Conservation (phyloP, 2,329 filamentous ascomycete species). For the Claviceps maximensis region DNA sequence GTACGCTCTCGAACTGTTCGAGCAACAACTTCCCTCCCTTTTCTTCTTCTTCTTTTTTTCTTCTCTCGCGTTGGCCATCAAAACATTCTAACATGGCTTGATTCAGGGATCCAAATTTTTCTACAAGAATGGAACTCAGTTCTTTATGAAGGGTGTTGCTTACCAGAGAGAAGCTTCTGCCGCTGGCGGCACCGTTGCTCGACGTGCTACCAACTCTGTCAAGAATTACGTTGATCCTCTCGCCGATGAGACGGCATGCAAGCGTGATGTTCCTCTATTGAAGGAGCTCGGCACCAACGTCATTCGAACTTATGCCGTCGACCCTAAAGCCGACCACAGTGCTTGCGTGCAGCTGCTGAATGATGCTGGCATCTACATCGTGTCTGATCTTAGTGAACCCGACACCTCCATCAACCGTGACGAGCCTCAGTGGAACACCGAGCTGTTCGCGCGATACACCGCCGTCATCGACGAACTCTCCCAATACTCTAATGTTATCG, state of each 20-base stretch:
- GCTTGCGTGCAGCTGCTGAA: conserved; percentile 75
- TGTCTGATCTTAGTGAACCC: conserved; percentile 81
- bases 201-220: conserved; percentile 12
- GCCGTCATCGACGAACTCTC: conserved; percentile 68
- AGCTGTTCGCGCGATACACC: conserved; percentile 70
- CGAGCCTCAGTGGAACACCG: conserved; percentile 63
- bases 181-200: conserved; percentile 34
- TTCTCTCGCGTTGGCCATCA: background rate
- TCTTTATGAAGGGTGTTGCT: conserved; percentile 82
- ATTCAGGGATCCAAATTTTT: conserved; percentile 72
- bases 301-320: conserved; percentile 88
- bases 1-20: conserved; percentile 23
- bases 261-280: conserved; percentile 75
- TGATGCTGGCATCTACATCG: conserved; percentile 83
- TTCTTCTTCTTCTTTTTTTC: too few relatives aligned
- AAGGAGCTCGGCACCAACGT: conserved; percentile 72
- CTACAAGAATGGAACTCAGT: conserved; percentile 56
- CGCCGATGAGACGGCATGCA: conserved; percentile 55
- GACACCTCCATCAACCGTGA: conserved; percentile 73
- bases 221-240: conserved; percentile 70
- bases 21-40: background rate
- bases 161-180: conserved; percentile 73
- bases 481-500: conserved; percentile 81
- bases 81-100: background rate
- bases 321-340: conserved; percentile 65